Percentiles rank a stretch among this genome's conserved stretches.
phyloP scores from a whole-genome alignment of 192 early-diverging fungal species.

The Coemansia sp. region DNA sequence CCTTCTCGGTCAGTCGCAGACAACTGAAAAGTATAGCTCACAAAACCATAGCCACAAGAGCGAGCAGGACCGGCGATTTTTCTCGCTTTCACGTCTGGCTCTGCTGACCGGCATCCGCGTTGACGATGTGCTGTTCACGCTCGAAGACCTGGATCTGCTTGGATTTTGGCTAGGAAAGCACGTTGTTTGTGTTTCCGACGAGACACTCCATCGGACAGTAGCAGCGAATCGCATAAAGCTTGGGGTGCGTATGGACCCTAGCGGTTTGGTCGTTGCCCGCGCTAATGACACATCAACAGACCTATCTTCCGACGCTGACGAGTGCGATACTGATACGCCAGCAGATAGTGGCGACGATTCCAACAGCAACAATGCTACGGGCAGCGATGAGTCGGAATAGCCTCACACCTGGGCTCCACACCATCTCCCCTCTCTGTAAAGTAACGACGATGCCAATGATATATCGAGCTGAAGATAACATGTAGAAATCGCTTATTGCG shows the following conservation, averaged over 20 bases:
- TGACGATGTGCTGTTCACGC: conserved; percentile 69
- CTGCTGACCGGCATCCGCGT: conserved; percentile 63
- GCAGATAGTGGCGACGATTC: neutral
- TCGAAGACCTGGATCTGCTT: conserved; percentile 62
- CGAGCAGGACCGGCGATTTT: conserved; percentile 34
- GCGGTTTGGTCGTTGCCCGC: conserved; percentile 18
- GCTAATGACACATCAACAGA: conserved; percentile 3
- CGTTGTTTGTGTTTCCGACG: conserved; percentile 47
- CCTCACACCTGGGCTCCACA: neutral
- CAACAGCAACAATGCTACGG: neutral
- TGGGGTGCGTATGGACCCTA: conserved; percentile 33
- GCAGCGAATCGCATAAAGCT: conserved; percentile 37
- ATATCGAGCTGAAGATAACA: too few species aligned
- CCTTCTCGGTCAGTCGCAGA: conserved; percentile 37
- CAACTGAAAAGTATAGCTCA: conserved; percentile 27
- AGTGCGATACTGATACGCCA: neutral
- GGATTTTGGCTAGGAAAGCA: conserved; percentile 57
- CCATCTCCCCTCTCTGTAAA: neutral
- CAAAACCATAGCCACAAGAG: neutral
- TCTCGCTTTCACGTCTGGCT: conserved; percentile 54
- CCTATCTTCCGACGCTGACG: neutral
- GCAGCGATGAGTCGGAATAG: neutral
- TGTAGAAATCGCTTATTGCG: too few species aligned
- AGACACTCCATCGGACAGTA: conserved; percentile 27
- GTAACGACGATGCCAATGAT: neutral